Evolutionary conservation across 257 asterid genomes (phyloP).

Genomic region (Marsdenia floribunda): DNA sequence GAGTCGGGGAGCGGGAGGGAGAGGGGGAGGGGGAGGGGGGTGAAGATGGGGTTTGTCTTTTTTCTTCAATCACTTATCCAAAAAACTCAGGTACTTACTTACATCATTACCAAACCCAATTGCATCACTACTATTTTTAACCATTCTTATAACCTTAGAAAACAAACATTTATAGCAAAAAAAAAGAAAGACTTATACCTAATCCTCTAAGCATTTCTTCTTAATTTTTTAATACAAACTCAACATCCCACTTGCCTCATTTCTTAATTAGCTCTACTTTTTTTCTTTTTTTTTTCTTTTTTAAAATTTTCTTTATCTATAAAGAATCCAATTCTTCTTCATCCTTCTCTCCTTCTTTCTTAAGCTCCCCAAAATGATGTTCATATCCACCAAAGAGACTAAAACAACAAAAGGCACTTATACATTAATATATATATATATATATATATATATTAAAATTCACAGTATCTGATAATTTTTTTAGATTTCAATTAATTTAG

Average conservation of each 20-base stretch:
- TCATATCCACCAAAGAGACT: not conserved
- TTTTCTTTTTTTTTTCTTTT: too few species aligned
- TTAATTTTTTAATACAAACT: slow-evolving; percentile 3
- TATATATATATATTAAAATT: not conserved
- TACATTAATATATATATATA: not conserved
- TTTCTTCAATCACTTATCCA: not conserved
- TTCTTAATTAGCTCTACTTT: not conserved
- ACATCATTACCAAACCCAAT: not conserved
- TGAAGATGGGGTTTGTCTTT: too few species aligned
- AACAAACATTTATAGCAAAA: not conserved
- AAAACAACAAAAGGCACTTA: not conserved
- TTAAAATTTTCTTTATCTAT: not conserved
- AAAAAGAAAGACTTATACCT: not conserved
- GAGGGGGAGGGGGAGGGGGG: too few species aligned
- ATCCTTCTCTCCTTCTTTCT: not conserved
- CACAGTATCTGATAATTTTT: too few species aligned
- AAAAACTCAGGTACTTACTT: not conserved
- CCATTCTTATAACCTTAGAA: not conserved
- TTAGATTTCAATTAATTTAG: too few species aligned
- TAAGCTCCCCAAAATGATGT: not conserved
- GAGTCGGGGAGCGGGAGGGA: too few species aligned
- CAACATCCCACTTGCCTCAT: not conserved
- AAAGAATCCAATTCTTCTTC: not conserved
- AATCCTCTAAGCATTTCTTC: not conserved
- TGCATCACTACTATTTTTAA: not conserved